Evolutionary conservation across 2,329 filamentous ascomycete species (phyloP), one percentile per base, ranked within the genome.

Genomic region (Chaetoscypha palmicola): DNA sequence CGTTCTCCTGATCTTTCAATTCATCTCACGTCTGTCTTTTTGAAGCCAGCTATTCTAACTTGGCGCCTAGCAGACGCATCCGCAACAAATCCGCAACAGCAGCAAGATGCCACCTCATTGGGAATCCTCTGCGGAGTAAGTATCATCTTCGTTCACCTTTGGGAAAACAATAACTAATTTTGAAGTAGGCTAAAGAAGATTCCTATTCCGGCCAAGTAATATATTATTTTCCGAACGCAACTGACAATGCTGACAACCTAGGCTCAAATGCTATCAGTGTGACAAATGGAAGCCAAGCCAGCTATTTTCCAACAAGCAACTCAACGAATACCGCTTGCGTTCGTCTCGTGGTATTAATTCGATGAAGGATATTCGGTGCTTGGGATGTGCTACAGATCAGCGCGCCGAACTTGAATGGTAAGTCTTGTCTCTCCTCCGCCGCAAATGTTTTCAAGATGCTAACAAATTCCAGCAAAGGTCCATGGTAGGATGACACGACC

Each of bases 371-470:
- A 28, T 28, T 12, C 7, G 24, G 12, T 28, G 24, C 12, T 7
- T 7, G 7, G 24, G 12, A 28, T 28, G 24, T 28, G 12, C 24
- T 12, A 28, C 7, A 7, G 24, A 28, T 28, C 24, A 28, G 12
- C 24, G 24, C 12, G 24, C 56, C 59, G 20, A 70, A 67, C 47
- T 64, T 60, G 31, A 65, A 65, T 48, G 9, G 55, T 61, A 5
- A 48, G 41, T 1, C 58, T 56, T 24, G 77, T 63, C 52, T 75
- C 74, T 1, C 67, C 68, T 22, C 70, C 66, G 24, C 70, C 76
- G 52, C 56, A 68, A 43, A 62, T 60, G 33, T 62, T 28, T 28
- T 28, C 24, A 28, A 7, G 24, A 28, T 50, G 21, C 19, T 53
- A 51, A 17, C 47, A 57, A 43, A 43, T 46, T 14, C 39, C 39